Conservation (phyloP, 257 asterid species). For the Haberlea rhodopensis region DNA sequence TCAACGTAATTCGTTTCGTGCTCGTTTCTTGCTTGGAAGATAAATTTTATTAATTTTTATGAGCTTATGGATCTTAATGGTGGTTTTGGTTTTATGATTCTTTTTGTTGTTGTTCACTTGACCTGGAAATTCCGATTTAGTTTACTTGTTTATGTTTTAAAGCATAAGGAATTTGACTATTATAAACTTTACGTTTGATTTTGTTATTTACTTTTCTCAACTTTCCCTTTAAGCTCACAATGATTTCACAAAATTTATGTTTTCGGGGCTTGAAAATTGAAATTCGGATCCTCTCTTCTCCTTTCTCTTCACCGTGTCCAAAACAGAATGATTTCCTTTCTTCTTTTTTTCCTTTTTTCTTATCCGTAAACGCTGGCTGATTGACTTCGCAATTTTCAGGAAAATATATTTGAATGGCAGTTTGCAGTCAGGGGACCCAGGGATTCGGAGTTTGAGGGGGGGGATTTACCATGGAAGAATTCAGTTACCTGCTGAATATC, state of each 20-base stretch:
- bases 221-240: too few relatives aligned
- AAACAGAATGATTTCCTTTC: background rate
- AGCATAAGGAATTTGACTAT: too few relatives aligned
- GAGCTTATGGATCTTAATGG: constrained; percentile 4
- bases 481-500: constrained; percentile 80
- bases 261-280: background rate
- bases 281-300: background rate
- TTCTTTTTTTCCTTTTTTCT: background rate
- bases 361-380: too few relatives aligned
- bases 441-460: constrained; percentile 82
- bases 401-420: constrained; percentile 86
- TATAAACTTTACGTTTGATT: background rate
- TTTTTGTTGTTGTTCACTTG: constrained; percentile 6
- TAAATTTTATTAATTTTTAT: background rate
- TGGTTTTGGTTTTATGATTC: constrained; percentile 5
- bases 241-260: background rate
- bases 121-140: background rate
- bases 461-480: constrained; percentile 92
- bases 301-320: background rate
- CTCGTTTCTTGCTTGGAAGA: constrained; percentile 1
- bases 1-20: too few relatives aligned
- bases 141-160: background rate
- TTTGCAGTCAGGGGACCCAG: constrained; percentile 83
- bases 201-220: too few relatives aligned
- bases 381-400: too few relatives aligned